Evolutionary conservation across 2,329 filamentous ascomycete genomes (phyloP).

Genomic region (Colletotrichum agaves): DNA sequence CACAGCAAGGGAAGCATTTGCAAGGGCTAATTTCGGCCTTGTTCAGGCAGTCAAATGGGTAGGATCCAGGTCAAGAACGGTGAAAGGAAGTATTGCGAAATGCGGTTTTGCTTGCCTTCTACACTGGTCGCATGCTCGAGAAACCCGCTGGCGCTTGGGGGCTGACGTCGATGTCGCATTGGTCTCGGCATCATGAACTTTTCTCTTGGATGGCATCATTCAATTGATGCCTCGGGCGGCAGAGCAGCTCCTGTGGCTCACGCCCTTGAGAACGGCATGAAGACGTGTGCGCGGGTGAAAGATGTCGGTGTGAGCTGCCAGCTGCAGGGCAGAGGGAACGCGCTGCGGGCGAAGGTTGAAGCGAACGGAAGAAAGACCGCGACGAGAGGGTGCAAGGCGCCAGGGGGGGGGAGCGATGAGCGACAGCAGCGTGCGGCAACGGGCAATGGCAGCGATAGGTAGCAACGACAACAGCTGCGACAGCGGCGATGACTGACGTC

Average conservation of each 20-base stretch:
- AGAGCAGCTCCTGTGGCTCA: constrained; percentile 33
- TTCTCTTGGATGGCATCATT: constrained; percentile 54
- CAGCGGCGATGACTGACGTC: constrained; percentile 26
- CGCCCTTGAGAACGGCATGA: constrained; percentile 32
- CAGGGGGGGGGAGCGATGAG: background rate
- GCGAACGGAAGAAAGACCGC: constrained; percentile 5
- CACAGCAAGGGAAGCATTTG: background rate
- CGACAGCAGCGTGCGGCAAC: background rate
- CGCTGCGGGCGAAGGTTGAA: constrained; percentile 20
- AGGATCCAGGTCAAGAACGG: background rate
- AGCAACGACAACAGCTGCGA: constrained; percentile 6
- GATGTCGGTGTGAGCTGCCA: constrained; percentile 9
- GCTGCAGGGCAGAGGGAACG: background rate
- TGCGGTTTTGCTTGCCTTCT: constrained; percentile 48
- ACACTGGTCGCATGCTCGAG: constrained; percentile 76
- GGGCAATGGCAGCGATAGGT: background rate
- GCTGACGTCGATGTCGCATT: constrained; percentile 41
- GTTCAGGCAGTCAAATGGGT: background rate
- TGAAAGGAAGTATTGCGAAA: background rate
- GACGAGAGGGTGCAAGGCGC: constrained; percentile 1
- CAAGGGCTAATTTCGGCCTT: background rate
- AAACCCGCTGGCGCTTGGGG: constrained; percentile 71
- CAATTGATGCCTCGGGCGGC: constrained; percentile 29
- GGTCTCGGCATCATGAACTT: constrained; percentile 43
- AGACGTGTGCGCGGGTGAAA: constrained; percentile 2